Conservation (phyloP, 129 eudicot genomes). For the Glebionis coronaria region DNA sequence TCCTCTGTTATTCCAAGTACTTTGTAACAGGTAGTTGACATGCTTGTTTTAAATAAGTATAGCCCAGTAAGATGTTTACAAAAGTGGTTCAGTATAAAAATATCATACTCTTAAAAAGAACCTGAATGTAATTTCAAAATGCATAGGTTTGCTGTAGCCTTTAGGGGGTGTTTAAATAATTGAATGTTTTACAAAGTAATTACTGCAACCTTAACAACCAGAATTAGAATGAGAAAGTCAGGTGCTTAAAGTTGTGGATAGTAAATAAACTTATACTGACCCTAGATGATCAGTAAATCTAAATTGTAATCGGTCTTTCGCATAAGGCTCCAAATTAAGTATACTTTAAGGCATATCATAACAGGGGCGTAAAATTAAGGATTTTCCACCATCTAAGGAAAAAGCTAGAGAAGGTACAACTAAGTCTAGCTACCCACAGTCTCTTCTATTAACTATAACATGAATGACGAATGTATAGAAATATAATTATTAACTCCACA, state of each 20-base stretch:
- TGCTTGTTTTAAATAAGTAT: conserved; percentile 5
- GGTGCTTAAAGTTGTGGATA: not conserved
- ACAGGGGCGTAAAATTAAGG: no score
- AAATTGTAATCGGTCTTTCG: not conserved
- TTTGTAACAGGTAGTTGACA: not conserved
- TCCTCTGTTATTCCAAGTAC: not conserved
- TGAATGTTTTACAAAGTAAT: not conserved
- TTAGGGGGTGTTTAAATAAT: not conserved
- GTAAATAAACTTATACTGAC: not conserved
- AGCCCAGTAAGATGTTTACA: not conserved
- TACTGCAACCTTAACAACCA: not conserved
- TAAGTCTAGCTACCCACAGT: no score
- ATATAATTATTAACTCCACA: no score
- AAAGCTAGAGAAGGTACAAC: no score
- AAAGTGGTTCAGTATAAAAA: not conserved
- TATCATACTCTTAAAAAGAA: not conserved
- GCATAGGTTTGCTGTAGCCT: not conserved
- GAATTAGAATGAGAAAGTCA: not conserved
- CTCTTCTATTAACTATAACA: no score
- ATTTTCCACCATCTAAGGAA: no score
- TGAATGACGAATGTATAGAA: no score
- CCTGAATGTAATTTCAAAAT: not conserved
- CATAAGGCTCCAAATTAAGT: not conserved
- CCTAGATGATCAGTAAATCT: conserved; percentile 1
- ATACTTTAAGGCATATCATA: not conserved